Evolutionary conservation across 2,329 filamentous ascomycete species (phyloP).

Genomic region (Neonectria faginata): DNA sequence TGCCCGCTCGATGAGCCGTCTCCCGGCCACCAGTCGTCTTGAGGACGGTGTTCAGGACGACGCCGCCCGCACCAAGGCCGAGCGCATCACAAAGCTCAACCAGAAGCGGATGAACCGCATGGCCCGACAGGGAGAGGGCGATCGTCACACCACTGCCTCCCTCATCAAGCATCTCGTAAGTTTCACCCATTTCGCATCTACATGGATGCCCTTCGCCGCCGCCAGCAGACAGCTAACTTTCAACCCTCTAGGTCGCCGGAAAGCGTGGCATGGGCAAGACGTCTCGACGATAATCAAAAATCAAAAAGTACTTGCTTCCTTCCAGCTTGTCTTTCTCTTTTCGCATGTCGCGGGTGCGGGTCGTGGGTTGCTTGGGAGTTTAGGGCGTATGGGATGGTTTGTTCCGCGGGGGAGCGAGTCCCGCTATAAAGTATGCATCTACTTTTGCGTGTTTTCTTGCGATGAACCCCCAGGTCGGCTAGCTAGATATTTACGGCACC

Average conservation of each 20-base stretch:
- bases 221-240: constrained; percentile 24
- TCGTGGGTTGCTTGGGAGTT: constrained; percentile 48
- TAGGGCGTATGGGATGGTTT: constrained; percentile 44
- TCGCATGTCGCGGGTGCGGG: constrained; percentile 35
- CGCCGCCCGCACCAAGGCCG: constrained; percentile 78
- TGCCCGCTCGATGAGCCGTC: constrained; percentile 70
- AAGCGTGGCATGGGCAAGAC: constrained; percentile 97
- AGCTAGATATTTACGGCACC: constrained; percentile 41
- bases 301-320: constrained; percentile 33
- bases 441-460: constrained; percentile 31
- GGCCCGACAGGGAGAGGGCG: constrained; percentile 95
- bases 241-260: constrained; percentile 74
- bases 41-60: constrained; percentile 82
- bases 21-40: constrained; percentile 72
- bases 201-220: not conserved
- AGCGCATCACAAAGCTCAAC: constrained; percentile 85
- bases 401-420: constrained; percentile 25
- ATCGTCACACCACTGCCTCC: constrained; percentile 86
- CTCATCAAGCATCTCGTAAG: constrained; percentile 92
- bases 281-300: constrained; percentile 68
- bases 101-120: constrained; percentile 99
- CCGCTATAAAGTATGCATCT: constrained; percentile 7
- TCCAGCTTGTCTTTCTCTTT: constrained; percentile 42
- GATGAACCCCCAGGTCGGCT: constrained; percentile 35
- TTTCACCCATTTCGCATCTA: constrained; percentile 42